Percentiles rank a stretch among this genome's conserved stretches.
phyloP scores from a whole-genome alignment of 306 rosid genomes.

The Hippophae rhamnoides region DNA sequence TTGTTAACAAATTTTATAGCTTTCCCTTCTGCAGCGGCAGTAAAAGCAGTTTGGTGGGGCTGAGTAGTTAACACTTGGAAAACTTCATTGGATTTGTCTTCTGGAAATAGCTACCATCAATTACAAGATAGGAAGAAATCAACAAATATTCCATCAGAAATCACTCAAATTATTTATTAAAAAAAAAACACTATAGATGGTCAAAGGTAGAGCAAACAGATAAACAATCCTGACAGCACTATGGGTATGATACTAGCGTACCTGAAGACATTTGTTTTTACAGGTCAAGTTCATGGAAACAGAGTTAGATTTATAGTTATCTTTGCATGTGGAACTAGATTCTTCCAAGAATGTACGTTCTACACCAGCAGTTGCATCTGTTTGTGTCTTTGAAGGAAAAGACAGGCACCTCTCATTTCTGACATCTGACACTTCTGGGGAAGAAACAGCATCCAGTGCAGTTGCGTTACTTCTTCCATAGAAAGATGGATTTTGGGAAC shows the following conservation, averaged over 20 bases:
- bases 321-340: conserved; percentile 14
- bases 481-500: conserved; percentile 26
- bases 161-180: conserved; percentile 5
- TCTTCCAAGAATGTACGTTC: conserved; percentile 10
- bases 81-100: conserved; percentile 27
- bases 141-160: conserved; percentile 9
- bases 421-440: conserved; percentile 19
- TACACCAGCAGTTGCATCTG: neutral
- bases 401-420: conserved; percentile 14
- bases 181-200: neutral
- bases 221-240: neutral
- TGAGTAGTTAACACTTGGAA: conserved; percentile 22
- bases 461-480: conserved; percentile 31
- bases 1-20: conserved; percentile 17
- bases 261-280: conserved; percentile 15
- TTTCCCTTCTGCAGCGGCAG: conserved; percentile 28
- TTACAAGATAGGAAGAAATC: conserved; percentile 14
- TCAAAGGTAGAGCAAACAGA: neutral
- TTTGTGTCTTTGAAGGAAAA: conserved; percentile 16
- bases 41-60: conserved; percentile 22
- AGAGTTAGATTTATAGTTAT: conserved; percentile 11
- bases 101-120: conserved; percentile 37
- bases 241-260: conserved; percentile 5
- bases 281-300: conserved; percentile 1
- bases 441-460: conserved; percentile 24